phyloP scores from a whole-genome alignment of 2,329 filamentous ascomycete genomes.

The Didymella arachidicola region DNA sequence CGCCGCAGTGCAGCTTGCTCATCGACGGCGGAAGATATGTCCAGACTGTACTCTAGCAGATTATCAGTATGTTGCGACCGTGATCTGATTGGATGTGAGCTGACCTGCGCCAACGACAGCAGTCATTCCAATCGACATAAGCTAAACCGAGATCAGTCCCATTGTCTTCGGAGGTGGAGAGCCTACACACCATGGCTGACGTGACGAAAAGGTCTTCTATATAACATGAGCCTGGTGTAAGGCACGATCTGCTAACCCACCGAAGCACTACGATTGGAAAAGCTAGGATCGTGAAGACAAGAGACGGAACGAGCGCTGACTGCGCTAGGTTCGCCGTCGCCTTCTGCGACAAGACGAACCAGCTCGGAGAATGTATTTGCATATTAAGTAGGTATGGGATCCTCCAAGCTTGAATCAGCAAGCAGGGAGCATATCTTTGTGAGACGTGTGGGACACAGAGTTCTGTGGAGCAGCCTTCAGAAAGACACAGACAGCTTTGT shows the following conservation, averaged over 20 bases:
- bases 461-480: background rate
- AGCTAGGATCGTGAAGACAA: slow-evolving; percentile 38
- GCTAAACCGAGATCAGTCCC: slow-evolving; percentile 21
- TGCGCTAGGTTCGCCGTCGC: slow-evolving; percentile 34
- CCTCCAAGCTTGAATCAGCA: background rate
- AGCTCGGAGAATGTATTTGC: slow-evolving; percentile 32
- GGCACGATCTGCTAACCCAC: slow-evolving; percentile 37
- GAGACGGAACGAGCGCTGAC: slow-evolving; percentile 36
- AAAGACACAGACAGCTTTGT: background rate
- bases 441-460: background rate
- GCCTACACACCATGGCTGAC: slow-evolving; percentile 33
- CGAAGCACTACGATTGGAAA: slow-evolving; percentile 33
- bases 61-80: background rate
- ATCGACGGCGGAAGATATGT: background rate
- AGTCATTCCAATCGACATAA: slow-evolving; percentile 40
- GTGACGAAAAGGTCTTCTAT: slow-evolving; percentile 43
- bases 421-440: background rate
- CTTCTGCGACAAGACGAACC: slow-evolving; percentile 33
- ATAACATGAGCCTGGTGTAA: slow-evolving; percentile 22
- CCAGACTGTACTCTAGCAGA: slow-evolving; percentile 17
- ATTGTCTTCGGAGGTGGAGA: background rate
- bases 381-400: slow-evolving; percentile 15
- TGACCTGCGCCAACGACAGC: slow-evolving; percentile 36
- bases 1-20: background rate
- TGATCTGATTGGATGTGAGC: background rate